A percentile compares a stretch with the other conserved stretches of the same genome.
Evolutionary conservation across 306 rosid species (phyloP).

Genomic region (Sechiopsis laciniata): DNA sequence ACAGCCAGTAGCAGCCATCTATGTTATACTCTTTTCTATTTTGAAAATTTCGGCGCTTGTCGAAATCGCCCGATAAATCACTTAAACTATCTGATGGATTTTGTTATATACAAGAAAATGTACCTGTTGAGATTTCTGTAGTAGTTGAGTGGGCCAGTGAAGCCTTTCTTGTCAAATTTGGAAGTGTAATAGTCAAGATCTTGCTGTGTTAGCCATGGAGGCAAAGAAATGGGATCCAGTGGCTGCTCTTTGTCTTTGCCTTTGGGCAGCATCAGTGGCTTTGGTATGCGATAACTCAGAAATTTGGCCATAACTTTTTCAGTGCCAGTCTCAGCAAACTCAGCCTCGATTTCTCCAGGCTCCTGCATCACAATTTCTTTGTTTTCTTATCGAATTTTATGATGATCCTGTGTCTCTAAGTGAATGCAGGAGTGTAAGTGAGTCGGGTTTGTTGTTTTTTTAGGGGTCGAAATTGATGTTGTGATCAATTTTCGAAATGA

Average conservation of each 20-base stretch:
- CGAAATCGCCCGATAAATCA: neutral
- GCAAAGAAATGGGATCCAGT: slow-evolving; percentile 42
- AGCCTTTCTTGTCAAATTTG: slow-evolving; percentile 56
- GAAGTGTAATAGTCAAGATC: slow-evolving; percentile 50
- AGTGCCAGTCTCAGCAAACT: slow-evolving; percentile 62
- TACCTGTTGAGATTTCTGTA: slow-evolving; percentile 51
- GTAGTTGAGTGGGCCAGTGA: slow-evolving; percentile 62
- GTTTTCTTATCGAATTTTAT: neutral
- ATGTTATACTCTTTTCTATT: neutral
- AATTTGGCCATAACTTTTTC: slow-evolving; percentile 54
- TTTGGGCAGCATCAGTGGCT: slow-evolving; percentile 45
- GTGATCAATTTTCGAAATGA: neutral
- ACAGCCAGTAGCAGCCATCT: neutral
- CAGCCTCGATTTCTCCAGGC: slow-evolving; percentile 61
- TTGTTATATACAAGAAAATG: neutral
- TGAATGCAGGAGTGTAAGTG: neutral
- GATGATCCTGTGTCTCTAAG: neutral
- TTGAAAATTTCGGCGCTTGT: neutral
- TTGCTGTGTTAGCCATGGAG: slow-evolving; percentile 64
- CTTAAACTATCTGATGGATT: neutral
- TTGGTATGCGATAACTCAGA: slow-evolving; percentile 48
- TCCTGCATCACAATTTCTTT: slow-evolving; percentile 37
- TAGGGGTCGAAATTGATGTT: neutral
- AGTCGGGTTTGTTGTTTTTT: neutral
- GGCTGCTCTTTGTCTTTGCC: slow-evolving; percentile 28